phyloP scores from a whole-genome alignment of 768 basidiomycete genomes.

The Cystofilobasidium macerans region DNA sequence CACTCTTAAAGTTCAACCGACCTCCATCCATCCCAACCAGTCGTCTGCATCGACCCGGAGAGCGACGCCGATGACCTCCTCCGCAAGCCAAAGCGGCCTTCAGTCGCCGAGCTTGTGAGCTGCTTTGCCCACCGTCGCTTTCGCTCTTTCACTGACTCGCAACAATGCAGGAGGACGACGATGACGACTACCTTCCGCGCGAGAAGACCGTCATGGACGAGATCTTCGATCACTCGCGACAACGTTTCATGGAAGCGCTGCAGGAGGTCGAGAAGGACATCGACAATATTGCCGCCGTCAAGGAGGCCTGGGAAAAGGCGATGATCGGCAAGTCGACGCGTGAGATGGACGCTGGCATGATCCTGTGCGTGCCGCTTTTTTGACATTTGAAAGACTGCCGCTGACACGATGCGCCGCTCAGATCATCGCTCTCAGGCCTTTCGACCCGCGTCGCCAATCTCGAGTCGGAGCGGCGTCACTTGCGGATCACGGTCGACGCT shows the following conservation, averaged over 20 bases:
- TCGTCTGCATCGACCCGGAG: constrained; percentile 37
- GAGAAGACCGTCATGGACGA: constrained; percentile 21
- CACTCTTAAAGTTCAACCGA: too few species aligned
- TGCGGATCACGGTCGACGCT: constrained; percentile 20
- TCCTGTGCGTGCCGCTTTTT: constrained; percentile 8
- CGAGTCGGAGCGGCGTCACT: constrained; percentile 20
- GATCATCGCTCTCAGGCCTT: constrained; percentile 22
- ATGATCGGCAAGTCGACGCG: constrained; percentile 10
- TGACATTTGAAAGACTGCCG: too few species aligned
- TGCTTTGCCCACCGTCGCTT: neutral
- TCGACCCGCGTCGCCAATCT: constrained; percentile 23
- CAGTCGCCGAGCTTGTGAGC: neutral
- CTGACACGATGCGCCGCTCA: neutral
- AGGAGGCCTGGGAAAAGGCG: constrained; percentile 17
- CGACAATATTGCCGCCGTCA: constrained; percentile 12
- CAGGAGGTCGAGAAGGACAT: constrained; percentile 14
- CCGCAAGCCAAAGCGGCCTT: neutral
- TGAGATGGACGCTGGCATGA: constrained; percentile 21
- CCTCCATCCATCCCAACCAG: too few species aligned
- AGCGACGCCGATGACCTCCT: constrained; percentile 11
- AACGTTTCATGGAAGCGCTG: constrained; percentile 21
- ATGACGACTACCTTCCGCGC: neutral
- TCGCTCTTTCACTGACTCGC: neutral
- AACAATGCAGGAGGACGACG: constrained; percentile 5
- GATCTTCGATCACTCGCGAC: constrained; percentile 23